phyloP scores from a whole-genome alignment of 2,329 filamentous ascomycete genomes.

The Teratosphaeria zuluensis region DNA sequence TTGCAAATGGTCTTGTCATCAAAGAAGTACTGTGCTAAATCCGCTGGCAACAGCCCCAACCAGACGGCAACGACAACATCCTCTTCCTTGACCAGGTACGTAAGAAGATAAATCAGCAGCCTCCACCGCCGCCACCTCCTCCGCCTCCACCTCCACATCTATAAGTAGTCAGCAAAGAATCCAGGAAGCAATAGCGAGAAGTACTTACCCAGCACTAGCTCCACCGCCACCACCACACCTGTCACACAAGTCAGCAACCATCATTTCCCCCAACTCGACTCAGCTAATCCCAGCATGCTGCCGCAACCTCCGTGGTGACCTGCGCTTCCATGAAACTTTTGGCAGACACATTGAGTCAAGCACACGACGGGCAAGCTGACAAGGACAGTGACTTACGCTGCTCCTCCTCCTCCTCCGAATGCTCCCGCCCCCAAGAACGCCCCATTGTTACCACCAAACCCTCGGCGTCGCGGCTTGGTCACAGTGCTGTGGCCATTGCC shows the following conservation, averaged over 20 bases:
- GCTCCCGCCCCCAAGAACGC: neutral
- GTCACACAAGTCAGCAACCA: neutral
- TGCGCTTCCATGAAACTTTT: too few species aligned
- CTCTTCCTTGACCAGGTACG: too few species aligned
- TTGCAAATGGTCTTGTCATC: too few species aligned
- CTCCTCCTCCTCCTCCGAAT: neutral
- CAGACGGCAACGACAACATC: too few species aligned
- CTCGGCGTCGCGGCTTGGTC: neutral
- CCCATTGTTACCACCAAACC: neutral
- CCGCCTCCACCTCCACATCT: neutral
- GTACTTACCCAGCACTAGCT: neutral
- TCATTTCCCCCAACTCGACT: neutral
- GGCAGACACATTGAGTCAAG: too few species aligned
- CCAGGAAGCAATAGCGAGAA: neutral
- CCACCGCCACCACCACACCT: neutral
- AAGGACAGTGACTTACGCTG: neutral
- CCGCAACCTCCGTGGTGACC: neutral
- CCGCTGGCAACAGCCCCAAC: too few species aligned
- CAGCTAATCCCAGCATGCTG: too few species aligned
- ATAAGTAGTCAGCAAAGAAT: neutral
- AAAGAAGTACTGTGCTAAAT: too few species aligned
- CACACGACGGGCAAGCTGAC: too few species aligned
- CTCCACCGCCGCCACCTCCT: neutral
- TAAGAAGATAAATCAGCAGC: neutral
- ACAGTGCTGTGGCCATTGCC: neutral